Evolutionary conservation across 2,329 filamentous ascomycete genomes (phyloP).

Genomic region (Fusarium fracticaudum): DNA sequence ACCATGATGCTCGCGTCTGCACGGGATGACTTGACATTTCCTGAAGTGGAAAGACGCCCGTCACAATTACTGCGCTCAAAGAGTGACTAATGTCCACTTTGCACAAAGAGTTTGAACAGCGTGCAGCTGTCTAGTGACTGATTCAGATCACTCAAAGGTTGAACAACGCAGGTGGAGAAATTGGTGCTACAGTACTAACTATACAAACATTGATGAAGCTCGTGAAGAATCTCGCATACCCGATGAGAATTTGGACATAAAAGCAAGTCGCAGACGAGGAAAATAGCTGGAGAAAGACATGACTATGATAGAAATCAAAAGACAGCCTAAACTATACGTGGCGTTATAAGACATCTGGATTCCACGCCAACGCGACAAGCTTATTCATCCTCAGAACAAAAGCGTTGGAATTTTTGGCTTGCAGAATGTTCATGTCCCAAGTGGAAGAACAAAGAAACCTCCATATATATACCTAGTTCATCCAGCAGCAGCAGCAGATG

Average conservation of each 20-base stretch:
- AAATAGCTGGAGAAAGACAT: no score
- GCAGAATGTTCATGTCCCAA: fast-evolving
- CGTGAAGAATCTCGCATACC: fast-evolving
- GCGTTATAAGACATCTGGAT: neutral
- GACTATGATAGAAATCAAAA: neutral
- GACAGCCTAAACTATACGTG: neutral
- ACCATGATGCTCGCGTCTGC: neutral
- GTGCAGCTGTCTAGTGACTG: no score
- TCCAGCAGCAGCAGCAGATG: neutral
- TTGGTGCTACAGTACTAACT: fast-evolving
- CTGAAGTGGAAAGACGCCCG: neutral
- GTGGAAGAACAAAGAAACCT: neutral
- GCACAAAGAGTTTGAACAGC: neutral
- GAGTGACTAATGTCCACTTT: fast-evolving
- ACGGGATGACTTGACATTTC: neutral
- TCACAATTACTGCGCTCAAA: fast-evolving
- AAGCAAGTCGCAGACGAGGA: no score
- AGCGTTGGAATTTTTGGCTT: fast-evolving
- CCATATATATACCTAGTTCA: neutral
- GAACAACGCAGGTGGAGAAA: neutral
- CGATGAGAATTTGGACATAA: neutral
- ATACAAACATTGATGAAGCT: fast-evolving
- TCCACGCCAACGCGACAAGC: neutral
- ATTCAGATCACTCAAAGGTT: no score
- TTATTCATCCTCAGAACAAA: neutral